Conservation (phyloP, 1,284 basidiomycete species). For the Rhodotorula sp. region DNA sequence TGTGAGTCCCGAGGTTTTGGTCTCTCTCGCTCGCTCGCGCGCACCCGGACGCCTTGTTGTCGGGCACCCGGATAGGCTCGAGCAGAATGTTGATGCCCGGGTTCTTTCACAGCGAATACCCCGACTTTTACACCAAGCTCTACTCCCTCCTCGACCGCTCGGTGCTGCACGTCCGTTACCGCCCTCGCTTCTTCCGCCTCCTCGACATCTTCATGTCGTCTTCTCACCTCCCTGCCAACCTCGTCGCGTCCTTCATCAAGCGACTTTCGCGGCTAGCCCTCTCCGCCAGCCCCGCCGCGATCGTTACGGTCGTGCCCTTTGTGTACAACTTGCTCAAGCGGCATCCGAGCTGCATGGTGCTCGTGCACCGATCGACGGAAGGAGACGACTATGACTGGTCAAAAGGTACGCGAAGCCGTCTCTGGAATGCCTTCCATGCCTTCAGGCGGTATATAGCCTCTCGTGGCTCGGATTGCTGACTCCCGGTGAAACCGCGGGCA, state of each 20-base stretch:
- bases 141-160: constrained; percentile 84
- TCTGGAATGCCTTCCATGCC: no score
- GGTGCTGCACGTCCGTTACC: constrained; percentile 85
- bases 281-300: constrained; percentile 80
- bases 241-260: constrained; percentile 93
- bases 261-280: constrained; percentile 81
- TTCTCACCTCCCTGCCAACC: constrained; percentile 79
- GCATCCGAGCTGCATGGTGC: constrained; percentile 85
- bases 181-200: constrained; percentile 91
- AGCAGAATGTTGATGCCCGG: no score
- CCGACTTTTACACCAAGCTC: constrained; percentile 89
- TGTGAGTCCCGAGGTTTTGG: constrained; percentile 58
- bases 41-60: constrained; percentile 3
- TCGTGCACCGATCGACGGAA: constrained; percentile 67
- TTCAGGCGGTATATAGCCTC: no score
- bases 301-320: constrained; percentile 87
- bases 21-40: neutral
- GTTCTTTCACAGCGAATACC: constrained; percentile 71
- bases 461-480: neutral
- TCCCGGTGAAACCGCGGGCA: constrained; percentile 40
- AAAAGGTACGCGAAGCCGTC: constrained; percentile 9
- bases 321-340: constrained; percentile 91
- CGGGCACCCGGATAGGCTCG: neutral
- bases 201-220: constrained; percentile 86
- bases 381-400: constrained; percentile 50